phyloP scores from a whole-genome alignment of 805 yeast genomes.

The Starmerella kuoi region DNA sequence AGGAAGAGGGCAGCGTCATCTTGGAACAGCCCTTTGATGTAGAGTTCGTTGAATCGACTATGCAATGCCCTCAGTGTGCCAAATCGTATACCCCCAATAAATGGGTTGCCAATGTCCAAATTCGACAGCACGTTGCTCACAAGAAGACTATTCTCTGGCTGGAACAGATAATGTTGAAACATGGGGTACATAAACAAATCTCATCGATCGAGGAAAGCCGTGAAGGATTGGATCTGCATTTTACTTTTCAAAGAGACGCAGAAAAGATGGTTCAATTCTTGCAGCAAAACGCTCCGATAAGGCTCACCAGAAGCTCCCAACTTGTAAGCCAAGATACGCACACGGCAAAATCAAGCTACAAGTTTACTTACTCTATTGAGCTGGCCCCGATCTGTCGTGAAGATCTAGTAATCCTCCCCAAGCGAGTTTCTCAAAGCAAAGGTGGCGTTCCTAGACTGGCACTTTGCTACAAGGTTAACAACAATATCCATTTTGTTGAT shows the following conservation, averaged over 20 bases:
- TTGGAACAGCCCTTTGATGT: slow-evolving; percentile 92
- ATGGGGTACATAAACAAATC: slow-evolving; percentile 87
- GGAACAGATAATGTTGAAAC: slow-evolving; percentile 87
- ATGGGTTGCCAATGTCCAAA: slow-evolving; percentile 96
- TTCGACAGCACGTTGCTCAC: slow-evolving; percentile 93
- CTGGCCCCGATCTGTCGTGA: slow-evolving; percentile 95
- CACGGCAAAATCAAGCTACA: slow-evolving; percentile 74
- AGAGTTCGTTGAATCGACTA: slow-evolving; percentile 82
- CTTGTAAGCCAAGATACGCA: slow-evolving; percentile 86
- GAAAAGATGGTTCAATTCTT: slow-evolving; percentile 87
- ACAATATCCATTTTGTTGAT: slow-evolving; percentile 75
- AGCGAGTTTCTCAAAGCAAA: slow-evolving; percentile 65
- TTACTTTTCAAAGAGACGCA: slow-evolving; percentile 80
- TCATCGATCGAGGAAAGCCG: slow-evolving; percentile 82
- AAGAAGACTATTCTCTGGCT: slow-evolving; percentile 91
- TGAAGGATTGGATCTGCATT: slow-evolving; percentile 92
- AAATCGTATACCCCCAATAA: slow-evolving; percentile 92
- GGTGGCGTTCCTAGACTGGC: slow-evolving; percentile 77
- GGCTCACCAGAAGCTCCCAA: slow-evolving; percentile 75
- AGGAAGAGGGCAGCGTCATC: slow-evolving; percentile 86
- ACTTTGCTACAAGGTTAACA: slow-evolving; percentile 72
- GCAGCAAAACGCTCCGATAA: slow-evolving; percentile 71
- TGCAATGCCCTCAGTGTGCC: slow-evolving; percentile 99
- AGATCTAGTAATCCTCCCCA: slow-evolving; percentile 85
- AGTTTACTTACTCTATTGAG: slow-evolving; percentile 86